These are phyloP conservation scores for Penicillium crystallinum DNA, from an alignment of 495 filamentous ascomycete genomes.

Conservation along the genomic window DNA sequence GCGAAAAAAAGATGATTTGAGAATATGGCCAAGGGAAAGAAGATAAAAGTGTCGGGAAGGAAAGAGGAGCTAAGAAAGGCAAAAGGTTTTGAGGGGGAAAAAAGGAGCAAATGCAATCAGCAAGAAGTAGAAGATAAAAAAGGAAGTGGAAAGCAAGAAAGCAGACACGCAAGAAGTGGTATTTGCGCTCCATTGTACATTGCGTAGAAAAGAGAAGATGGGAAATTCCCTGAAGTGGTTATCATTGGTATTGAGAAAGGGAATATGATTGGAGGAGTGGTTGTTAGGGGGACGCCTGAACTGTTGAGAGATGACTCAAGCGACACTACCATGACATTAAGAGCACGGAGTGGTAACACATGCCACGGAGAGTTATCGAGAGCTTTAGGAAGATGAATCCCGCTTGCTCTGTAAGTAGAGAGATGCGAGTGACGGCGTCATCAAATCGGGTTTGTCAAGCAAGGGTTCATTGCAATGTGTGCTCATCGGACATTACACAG, in stretches of 20 bases:
- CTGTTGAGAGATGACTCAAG: not conserved
- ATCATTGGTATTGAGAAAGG: constrained; percentile 1
- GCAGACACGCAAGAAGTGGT: constrained; percentile 34
- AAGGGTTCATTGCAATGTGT: not conserved
- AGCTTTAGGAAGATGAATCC: not conserved
- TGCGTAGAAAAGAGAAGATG: constrained; percentile 19
- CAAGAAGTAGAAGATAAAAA: constrained; percentile 19
- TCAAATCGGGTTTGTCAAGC: not conserved
- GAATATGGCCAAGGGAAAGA: not conserved
- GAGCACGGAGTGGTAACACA: not conserved
- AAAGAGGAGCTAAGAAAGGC: not conserved
- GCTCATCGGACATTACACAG: constrained; percentile 6
- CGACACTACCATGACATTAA: not conserved
- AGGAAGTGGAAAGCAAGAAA: constrained; percentile 10
- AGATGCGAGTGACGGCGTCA: not conserved
- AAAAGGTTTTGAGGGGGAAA: not conserved
- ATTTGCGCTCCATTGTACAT: constrained; percentile 50
- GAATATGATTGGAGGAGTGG: not conserved
- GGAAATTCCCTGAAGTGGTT: not conserved
- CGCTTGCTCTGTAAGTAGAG: not conserved
- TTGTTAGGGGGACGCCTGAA: not conserved
- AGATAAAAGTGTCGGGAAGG: not conserved
- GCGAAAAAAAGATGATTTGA: constrained; percentile 5
- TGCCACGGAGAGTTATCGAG: not conserved
- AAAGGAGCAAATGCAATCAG: constrained; percentile 17